Evolutionary conservation across 176 grass and related monocot species (phyloP), one percentile per base, ranked within the genome.

Genomic region (Musa beccarii): DNA sequence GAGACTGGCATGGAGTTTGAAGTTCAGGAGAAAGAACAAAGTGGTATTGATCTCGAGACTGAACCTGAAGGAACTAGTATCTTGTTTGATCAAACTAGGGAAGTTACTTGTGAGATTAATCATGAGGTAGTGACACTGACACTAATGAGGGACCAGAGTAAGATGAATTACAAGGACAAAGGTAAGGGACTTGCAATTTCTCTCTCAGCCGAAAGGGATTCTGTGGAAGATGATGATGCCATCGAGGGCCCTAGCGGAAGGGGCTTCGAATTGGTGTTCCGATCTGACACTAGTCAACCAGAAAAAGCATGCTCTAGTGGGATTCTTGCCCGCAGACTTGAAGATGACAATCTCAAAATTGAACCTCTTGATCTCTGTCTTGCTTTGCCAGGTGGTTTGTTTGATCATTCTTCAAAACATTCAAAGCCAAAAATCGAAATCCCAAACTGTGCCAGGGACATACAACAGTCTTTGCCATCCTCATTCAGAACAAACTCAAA

Each of bases 361-460:
- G 87, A 84, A 73, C 89, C 75, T 68, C 88, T 98, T 65, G 88
- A 98, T 87, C 88, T 98, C 70, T 98, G 88, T 16, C 86, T 98
- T 73, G 86, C 84, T 69, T 77, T 98, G 23, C 89, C 95, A 78
- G 90, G 78, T 82, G 66, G 74, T 69, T 89, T 85, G 69, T 66
- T 74, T 51, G 78, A 87, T 89, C 80, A 75, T 75, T 78, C 80
- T 65, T 76, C 57, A 19, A 87, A 75, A 77, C 66, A 70, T 65
- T 63, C 51, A 43, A 54, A 78, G 79, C 72, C 79, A 1, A 74
- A 85, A 76, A 69, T 83, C 81, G 75, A 79, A 63, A 81, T 79
- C 29, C 54, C 76, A 20, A 79, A 25, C 74, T 76, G 59, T 81
- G 52, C 81, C 68, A 74, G 69, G 76, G 78, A 81, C 64, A 79